Percentiles rank a stretch among this genome's conserved stretches.
These are phyloP conservation scores for Hygrophorus pudorinus DNA, from an alignment of 768 basidiomycete species.

Conservation along the genomic window DNA sequence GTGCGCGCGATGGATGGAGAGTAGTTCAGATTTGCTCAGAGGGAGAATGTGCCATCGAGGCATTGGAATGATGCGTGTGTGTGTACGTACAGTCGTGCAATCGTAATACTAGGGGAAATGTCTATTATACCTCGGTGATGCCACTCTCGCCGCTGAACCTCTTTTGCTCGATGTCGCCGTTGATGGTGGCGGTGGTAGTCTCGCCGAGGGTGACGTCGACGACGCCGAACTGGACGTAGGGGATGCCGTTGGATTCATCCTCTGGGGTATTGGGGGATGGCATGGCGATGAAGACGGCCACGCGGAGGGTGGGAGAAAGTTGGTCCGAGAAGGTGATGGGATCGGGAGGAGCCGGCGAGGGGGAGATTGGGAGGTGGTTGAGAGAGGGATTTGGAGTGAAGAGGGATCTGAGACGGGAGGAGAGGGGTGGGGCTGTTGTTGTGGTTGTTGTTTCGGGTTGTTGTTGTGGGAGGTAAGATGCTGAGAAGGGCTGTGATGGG, in stretches of 20 bases:
- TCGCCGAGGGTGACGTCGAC: too few species aligned
- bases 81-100: too few species aligned
- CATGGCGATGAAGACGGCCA: constrained; percentile 38
- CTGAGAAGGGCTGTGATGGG: constrained; percentile 13
- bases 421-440: background rate
- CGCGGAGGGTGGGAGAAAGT: constrained; percentile 13
- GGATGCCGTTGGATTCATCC: constrained; percentile 16
- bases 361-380: background rate
- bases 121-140: too few species aligned
- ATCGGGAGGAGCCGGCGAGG: background rate
- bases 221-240: constrained; percentile 19
- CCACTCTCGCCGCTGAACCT: too few species aligned
- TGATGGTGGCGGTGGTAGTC: too few species aligned
- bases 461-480: constrained; percentile 9
- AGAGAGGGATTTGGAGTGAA: background rate
- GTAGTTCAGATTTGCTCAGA: too few species aligned
- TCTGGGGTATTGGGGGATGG: constrained; percentile 14
- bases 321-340: background rate
- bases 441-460: background rate
- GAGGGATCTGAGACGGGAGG: background rate
- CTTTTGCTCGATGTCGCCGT: too few species aligned
- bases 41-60: too few species aligned
- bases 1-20: too few species aligned
- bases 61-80: too few species aligned
- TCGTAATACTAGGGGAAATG: too few species aligned